Conservation (phyloP, 768 basidiomycete species). For the Suillus paluster region DNA sequence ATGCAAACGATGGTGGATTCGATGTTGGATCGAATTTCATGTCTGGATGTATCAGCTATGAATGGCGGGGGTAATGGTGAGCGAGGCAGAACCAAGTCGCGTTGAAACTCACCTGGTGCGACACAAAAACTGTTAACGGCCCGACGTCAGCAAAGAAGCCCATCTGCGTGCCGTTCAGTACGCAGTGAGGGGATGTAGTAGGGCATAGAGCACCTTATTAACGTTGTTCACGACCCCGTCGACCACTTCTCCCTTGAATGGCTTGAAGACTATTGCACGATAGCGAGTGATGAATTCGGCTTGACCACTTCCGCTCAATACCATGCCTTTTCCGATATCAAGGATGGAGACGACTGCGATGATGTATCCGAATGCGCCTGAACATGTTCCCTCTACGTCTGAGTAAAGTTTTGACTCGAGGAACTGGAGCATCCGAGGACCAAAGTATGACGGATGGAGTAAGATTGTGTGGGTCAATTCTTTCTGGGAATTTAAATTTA, state of each 20-base stretch:
- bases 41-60: conserved; percentile 92
- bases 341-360: conserved; percentile 90
- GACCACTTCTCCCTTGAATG: conserved; percentile 99
- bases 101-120: conserved; percentile 75
- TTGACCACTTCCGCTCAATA: conserved; percentile 89
- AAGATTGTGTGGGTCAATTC: conserved; percentile 97
- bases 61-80: conserved; percentile 11
- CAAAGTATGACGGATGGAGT: conserved; percentile 97
- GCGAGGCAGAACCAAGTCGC: conserved; percentile 4
- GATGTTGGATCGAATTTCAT: conserved; percentile 95
- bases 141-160: conserved; percentile 98
- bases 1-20: conserved; percentile 95
- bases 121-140: conserved; percentile 92
- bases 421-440: conserved; percentile 92
- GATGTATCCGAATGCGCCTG: conserved; percentile 93
- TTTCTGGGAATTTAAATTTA: conserved; percentile 59
- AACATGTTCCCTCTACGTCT: conserved; percentile 97
- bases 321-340: conserved; percentile 92
- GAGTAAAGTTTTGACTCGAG: conserved; percentile 92
- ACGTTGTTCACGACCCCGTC: conserved; percentile 96
- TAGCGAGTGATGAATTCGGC: conserved; percentile 96
- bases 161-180: conserved; percentile 62
- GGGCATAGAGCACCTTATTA: conserved; percentile 70
- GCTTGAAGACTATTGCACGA: conserved; percentile 97
- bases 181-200: background rate